Base-by-base conservation (phyloP, 306 rosid species). In the Rosa lucieae region DNA sequence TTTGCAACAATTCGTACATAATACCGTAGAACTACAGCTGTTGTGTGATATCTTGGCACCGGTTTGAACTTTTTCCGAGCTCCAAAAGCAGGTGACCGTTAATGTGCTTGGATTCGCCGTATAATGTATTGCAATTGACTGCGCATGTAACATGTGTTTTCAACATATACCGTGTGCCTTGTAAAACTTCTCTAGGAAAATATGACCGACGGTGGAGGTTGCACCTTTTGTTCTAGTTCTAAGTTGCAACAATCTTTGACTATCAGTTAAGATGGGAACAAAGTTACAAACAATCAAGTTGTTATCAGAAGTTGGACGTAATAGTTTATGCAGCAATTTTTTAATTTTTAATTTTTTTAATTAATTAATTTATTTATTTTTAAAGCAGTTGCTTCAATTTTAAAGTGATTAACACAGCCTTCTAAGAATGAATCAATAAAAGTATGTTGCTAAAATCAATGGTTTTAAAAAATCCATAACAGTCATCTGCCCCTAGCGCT, bases 1-100 rank as follows among this genome's bases (percentile, higher is more conserved):
- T 53, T 49, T 15, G 56, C 68, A 69, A 47, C 59, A 44, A 40
- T 70, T 82, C 75, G 86, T 77, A 83, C 81, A 79, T 65, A 47
- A 62, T 6, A 32, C 62, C 1, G 7, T 37, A 10, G 8, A 46
- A 76, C 21, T 29, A 26, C 74, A 26, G 69, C 58, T 63, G 47
- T 67, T 74, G 49, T 20, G 13, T 20, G 46, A 18, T 44, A 20
- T 3, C 35, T 62, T 37, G 32, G 63, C 44, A 11, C 53, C 35
- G 15, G 32, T 62, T 46, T 40, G 29, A 47, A 18, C 15, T 7
- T 75, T 18, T 42, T 6, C 18, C 8, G 23, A 12, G 67, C 43
- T 78, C 49, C 52, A 23, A 78, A 42, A 61, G 44, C 69, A 44
- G 72, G 23, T 76, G 72, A 76, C 49, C 10, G 17, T 29, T 62